Evolutionary conservation across 495 filamentous ascomycete species (phyloP).

Genomic region (Daldinia bambusicola): DNA sequence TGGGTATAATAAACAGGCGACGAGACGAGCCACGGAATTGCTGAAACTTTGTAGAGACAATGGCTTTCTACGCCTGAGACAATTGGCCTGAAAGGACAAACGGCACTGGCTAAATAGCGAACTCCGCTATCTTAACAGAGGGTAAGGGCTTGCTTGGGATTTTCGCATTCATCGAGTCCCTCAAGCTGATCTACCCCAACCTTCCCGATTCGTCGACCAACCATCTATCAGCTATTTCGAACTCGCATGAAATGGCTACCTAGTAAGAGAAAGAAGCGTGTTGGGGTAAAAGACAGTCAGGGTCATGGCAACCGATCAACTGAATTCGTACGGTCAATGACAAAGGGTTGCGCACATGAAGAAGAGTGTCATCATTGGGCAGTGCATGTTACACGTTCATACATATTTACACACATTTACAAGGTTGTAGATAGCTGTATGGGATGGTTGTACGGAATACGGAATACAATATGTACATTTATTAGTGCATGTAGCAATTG

Average conservation of each 20-base stretch:
- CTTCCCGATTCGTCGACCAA: conserved; percentile 33
- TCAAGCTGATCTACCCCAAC: conserved; percentile 34
- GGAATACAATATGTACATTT: not conserved
- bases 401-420: not conserved
- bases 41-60: conserved; percentile 16
- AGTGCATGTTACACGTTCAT: not conserved
- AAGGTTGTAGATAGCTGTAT: no score
- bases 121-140: not conserved
- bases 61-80: conserved; percentile 8
- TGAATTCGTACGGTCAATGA: conserved; percentile 22
- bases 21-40: conserved; percentile 2
- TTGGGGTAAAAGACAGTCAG: conserved; percentile 18
- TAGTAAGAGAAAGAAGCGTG: conserved; percentile 26
- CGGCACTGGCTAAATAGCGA: not conserved
- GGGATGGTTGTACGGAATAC: no score
- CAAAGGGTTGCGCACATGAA: conserved; percentile 4
- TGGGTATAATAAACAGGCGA: conserved; percentile 4
- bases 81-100: conserved; percentile 8
- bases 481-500: not conserved
- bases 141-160: conserved; percentile 14
- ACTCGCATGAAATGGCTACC: conserved; percentile 31
- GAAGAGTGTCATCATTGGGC: not conserved
- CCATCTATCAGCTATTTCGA: conserved; percentile 35
- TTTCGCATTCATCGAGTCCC: conserved; percentile 27
- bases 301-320: conserved; percentile 18